A percentile compares a stretch with the other conserved stretches of the same genome.
Evolutionary conservation across 805 yeast genomes (phyloP).

Genomic region (Schwanniomyces vanrijiae): DNA sequence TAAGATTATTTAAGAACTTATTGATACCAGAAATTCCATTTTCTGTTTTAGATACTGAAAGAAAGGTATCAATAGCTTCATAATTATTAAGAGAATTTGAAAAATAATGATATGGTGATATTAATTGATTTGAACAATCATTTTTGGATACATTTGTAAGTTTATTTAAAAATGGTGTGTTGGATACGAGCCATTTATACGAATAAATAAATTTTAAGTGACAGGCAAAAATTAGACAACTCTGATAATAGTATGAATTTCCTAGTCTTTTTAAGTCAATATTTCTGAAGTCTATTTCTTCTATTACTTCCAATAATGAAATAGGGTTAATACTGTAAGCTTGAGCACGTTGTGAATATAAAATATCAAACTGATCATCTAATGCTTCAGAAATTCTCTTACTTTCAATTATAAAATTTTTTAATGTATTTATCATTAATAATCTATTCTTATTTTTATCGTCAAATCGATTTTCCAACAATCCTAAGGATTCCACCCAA

Average conservation of each 20-base stretch:
- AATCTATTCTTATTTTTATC: slow-evolving; percentile 15
- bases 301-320: slow-evolving; percentile 14
- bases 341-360: slow-evolving; percentile 22
- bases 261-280: slow-evolving; percentile 8
- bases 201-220: slow-evolving; percentile 25
- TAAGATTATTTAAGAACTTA: slow-evolving; percentile 15
- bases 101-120: slow-evolving; percentile 19
- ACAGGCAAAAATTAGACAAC: slow-evolving; percentile 26
- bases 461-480: slow-evolving; percentile 23
- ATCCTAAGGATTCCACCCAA: slow-evolving; percentile 13
- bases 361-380: slow-evolving; percentile 14
- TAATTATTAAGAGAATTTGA: slow-evolving; percentile 20
- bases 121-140: slow-evolving; percentile 27
- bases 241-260: slow-evolving; percentile 26
- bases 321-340: slow-evolving; percentile 11
- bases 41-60: slow-evolving; percentile 11
- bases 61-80: slow-evolving; percentile 8
- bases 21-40: slow-evolving; percentile 19
- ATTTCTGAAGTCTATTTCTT: slow-evolving; percentile 13
- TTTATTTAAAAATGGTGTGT: slow-evolving; percentile 1
- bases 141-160: slow-evolving; percentile 19
- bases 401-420: slow-evolving; percentile 22
- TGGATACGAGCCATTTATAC: slow-evolving; percentile 28
- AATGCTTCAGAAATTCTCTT: slow-evolving; percentile 11
- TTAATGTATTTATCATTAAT: slow-evolving; percentile 20